Evolutionary conservation across 495 filamentous ascomycete genomes (phyloP).

Genomic region (Penicillium turbatum): DNA sequence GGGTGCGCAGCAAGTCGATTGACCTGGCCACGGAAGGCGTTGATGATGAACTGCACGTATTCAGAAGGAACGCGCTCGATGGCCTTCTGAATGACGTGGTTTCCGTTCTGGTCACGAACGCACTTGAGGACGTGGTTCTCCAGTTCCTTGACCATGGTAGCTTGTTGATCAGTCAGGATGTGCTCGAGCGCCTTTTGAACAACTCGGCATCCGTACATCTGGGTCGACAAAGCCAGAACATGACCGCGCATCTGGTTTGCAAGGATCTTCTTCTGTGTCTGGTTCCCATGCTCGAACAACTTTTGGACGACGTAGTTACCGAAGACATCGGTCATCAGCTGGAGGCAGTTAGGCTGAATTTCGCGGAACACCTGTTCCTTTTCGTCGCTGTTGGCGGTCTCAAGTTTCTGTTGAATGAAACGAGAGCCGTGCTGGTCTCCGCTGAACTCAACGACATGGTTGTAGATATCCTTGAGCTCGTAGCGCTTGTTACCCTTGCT

Average conservation of each 20-base stretch:
- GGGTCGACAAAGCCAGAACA: constrained; percentile 69
- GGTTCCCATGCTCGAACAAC: constrained; percentile 94
- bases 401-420: constrained; percentile 92
- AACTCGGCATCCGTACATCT: constrained; percentile 95
- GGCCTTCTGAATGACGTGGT: constrained; percentile 94
- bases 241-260: constrained; percentile 84
- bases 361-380: constrained; percentile 92
- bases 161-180: constrained; percentile 86
- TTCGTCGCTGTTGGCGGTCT: constrained; percentile 93
- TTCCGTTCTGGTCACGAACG: constrained; percentile 88
- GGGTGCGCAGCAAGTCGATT: constrained; percentile 70
- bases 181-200: constrained; percentile 98
- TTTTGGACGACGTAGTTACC: constrained; percentile 99
- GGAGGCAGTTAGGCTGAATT: constrained; percentile 73
- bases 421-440: constrained; percentile 94
- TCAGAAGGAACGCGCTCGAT: constrained; percentile 80
- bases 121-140: constrained; percentile 73
- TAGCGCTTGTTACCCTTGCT: constrained; percentile 74
- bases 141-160: constrained; percentile 75
- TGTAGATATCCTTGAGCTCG: constrained; percentile 88
- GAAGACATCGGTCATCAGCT: constrained; percentile 94
- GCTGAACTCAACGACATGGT: constrained; percentile 88
- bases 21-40: constrained; percentile 78
- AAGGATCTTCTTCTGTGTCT: constrained; percentile 83
- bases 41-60: constrained; percentile 85